phyloP scores from a whole-genome alignment of 345 rosid species.

The Camelina hispida region DNA sequence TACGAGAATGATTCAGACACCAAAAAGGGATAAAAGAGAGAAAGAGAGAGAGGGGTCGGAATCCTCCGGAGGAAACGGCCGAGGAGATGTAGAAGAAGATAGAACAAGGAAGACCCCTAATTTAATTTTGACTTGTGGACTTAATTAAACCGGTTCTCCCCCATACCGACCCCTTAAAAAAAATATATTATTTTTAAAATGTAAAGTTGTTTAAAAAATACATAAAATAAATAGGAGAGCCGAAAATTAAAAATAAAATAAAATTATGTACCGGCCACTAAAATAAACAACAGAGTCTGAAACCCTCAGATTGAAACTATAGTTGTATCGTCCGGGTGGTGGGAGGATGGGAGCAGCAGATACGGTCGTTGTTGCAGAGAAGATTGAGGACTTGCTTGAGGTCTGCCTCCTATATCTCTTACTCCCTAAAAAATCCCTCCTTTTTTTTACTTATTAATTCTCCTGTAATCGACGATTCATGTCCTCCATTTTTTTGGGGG shows the following conservation, averaged over 20 bases:
- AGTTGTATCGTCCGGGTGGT: conserved; percentile 17
- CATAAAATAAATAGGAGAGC: background rate
- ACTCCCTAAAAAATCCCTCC: background rate
- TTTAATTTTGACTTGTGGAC: background rate
- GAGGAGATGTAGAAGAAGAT: conserved; percentile 9
- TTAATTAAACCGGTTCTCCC: too few species aligned
- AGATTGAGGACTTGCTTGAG: conserved; percentile 65
- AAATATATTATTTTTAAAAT: too few species aligned
- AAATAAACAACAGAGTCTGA: too few species aligned
- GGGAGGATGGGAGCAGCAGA: conserved; percentile 52
- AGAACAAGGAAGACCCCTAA: background rate
- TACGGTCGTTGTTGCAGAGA: conserved; percentile 49
- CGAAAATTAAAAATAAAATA: background rate
- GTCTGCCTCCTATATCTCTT: conserved; percentile 39
- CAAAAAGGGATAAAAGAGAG: background rate
- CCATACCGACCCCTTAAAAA: too few species aligned
- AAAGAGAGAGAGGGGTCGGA: background rate
- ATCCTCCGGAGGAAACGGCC: conserved; percentile 30
- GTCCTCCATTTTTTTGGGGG: background rate
- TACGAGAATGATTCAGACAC: background rate
- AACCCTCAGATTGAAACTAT: background rate
- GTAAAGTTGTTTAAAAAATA: too few species aligned
- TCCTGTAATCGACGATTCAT: background rate
- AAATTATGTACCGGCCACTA: background rate
- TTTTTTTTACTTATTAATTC: background rate